Evolutionary conservation across 306 rosid species (phyloP).

Genomic region (Delonix regia): DNA sequence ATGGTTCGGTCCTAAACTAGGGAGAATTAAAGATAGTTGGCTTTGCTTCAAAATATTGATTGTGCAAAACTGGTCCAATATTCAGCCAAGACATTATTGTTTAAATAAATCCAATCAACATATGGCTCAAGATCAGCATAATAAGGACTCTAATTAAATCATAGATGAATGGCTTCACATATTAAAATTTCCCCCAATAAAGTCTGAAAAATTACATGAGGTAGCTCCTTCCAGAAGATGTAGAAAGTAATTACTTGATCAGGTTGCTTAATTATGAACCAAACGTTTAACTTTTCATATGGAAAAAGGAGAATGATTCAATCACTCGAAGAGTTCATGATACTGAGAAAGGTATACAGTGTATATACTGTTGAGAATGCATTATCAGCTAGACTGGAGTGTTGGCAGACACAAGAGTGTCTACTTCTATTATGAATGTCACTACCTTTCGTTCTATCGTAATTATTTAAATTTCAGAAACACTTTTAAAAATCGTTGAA

Average conservation of each 20-base stretch:
- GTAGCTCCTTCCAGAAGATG: no score
- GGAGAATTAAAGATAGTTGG: no score
- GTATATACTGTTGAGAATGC: neutral
- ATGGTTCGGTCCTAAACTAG: no score
- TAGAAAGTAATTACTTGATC: neutral
- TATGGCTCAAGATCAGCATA: no score
- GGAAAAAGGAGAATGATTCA: neutral
- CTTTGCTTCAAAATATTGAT: no score
- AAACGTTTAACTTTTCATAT: neutral
- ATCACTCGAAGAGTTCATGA: neutral
- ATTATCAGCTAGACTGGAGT: neutral
- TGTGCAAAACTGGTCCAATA: no score
- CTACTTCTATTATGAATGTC: neutral
- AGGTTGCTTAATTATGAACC: neutral
- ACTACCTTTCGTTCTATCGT: neutral
- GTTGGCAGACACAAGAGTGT: neutral
- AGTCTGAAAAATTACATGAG: no score
- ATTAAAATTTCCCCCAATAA: neutral
- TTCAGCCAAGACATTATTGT: no score
- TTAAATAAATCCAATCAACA: no score
- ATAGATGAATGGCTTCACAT: neutral
- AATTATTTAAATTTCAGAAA: neutral
- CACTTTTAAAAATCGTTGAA: no score
- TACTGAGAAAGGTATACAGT: neutral
- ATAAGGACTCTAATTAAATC: no score